These are phyloP conservation scores for Astrephomene gubernaculifera DNA, from an alignment of 139 green algal genomes.

Conservation along the genomic window DNA sequence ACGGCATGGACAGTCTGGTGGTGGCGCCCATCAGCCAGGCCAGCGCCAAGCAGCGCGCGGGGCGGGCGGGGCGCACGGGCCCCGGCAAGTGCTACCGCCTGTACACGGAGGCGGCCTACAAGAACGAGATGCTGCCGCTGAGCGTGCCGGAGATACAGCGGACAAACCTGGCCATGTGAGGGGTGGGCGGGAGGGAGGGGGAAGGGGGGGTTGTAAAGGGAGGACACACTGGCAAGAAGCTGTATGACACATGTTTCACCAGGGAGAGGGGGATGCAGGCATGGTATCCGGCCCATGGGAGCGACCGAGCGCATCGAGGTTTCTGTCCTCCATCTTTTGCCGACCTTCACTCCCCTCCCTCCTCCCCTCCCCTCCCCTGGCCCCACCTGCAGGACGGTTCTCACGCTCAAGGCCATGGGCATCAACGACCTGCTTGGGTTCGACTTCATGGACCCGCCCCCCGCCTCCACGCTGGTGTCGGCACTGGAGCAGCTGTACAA, in stretches of 20 bases:
- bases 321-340: no score
- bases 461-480: constrained; percentile 75
- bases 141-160: constrained; percentile 93
- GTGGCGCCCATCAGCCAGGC: constrained; percentile 96
- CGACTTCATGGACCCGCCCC: constrained; percentile 99
- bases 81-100: constrained; percentile 98
- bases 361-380: no score
- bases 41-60: constrained; percentile 88
- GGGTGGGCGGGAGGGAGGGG: background rate
- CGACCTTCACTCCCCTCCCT: no score
- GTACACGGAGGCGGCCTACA: constrained; percentile 91
- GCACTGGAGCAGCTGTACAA: constrained; percentile 98
- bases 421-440: constrained; percentile 99
- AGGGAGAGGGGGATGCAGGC: no score
- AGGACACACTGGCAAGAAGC: no score
- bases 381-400: constrained; percentile 56
- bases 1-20: constrained; percentile 97
- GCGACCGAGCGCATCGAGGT: no score
- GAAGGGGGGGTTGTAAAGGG: background rate
- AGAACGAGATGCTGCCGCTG: constrained; percentile 93
- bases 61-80: constrained; percentile 94
- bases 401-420: constrained; percentile 97
- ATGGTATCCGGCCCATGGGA: no score
- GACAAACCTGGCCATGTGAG: constrained; percentile 81
- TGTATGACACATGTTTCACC: no score